These are phyloP conservation scores for Nitzschia inconspicua DNA, from an alignment of 108 stramenopile species.

Conservation along the genomic window DNA sequence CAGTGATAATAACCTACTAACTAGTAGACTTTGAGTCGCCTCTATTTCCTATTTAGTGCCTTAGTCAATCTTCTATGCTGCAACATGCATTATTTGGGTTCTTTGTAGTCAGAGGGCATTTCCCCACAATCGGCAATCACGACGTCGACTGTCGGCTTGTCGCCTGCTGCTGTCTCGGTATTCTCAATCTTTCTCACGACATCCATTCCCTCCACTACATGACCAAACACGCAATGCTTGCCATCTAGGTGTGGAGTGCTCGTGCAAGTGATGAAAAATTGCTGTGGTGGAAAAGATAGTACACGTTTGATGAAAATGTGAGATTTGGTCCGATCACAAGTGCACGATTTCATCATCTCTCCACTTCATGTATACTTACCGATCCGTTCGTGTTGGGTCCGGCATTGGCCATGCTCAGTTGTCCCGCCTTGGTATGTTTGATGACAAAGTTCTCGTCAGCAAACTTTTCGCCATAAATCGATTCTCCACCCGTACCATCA, in stretches of 20 bases:
- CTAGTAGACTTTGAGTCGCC: no score
- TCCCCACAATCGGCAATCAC: conserved; percentile 93
- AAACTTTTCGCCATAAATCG: conserved; percentile 94
- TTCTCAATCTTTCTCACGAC: conserved; percentile 87
- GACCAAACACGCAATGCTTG: conserved; percentile 99
- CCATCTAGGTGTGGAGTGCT: conserved; percentile 92
- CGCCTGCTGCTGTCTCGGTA: conserved; percentile 42
- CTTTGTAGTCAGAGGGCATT: conserved; percentile 52
- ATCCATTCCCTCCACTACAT: conserved; percentile 97
- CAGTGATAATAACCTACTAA: no score
- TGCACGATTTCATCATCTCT: no score
- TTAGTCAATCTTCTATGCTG: no score
- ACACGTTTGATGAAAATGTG: no score
- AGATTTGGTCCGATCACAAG: no score
- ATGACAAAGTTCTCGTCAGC: conserved; percentile 87
- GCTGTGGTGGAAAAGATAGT: no score
- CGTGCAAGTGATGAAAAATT: conserved; percentile 92
- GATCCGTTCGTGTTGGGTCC: conserved; percentile 90
- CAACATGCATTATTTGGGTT: background rate
- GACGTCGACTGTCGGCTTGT: conserved; percentile 83
- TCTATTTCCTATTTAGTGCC: no score
- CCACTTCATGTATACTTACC: no score
- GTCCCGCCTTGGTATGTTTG: conserved; percentile 80
- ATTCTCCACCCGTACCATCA: conserved; percentile 89
- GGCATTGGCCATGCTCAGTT: conserved; percentile 81